phyloP scores from a whole-genome alignment of 768 basidiomycete genomes.

The Boletus subcaerulescens region DNA sequence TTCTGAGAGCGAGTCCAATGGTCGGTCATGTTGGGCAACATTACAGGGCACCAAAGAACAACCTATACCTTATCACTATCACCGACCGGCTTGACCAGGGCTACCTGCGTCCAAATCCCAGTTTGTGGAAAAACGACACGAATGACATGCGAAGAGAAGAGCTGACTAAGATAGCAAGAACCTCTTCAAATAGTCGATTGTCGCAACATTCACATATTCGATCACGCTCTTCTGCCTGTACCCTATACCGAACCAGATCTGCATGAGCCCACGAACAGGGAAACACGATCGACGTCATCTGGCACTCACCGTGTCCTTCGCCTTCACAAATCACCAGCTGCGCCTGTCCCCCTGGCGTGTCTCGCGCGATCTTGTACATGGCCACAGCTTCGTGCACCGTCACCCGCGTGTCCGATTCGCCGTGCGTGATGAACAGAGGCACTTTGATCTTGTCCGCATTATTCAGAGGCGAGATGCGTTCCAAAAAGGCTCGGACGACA shows the following conservation, averaged over 20 bases:
- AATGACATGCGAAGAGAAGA: conserved; percentile 1
- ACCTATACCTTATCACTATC: not conserved
- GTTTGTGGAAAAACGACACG: not conserved
- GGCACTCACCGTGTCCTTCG: conserved; percentile 40
- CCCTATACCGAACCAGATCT: conserved; percentile 20
- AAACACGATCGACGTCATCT: not conserved
- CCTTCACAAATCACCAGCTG: conserved; percentile 41
- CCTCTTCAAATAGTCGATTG: conserved; percentile 37
- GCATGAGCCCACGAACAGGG: conserved; percentile 1
- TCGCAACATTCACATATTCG: conserved; percentile 40
- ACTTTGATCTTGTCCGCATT: conserved; percentile 35
- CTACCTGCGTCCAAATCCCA: not conserved
- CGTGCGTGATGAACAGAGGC: conserved; percentile 41
- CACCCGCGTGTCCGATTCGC: conserved; percentile 40
- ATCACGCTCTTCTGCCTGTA: conserved; percentile 45
- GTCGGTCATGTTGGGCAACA: not conserved
- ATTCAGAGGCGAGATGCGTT: conserved; percentile 40
- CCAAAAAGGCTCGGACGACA: conserved; percentile 36
- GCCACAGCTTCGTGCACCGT: conserved; percentile 38
- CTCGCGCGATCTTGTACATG: conserved; percentile 35
- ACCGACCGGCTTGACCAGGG: not conserved
- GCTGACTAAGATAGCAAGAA: conserved; percentile 26
- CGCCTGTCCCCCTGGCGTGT: conserved; percentile 22
- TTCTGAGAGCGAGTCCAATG: not conserved
- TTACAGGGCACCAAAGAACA: not conserved